Base-by-base conservation (phyloP, 148 eudicot genomes). In the Selenicereus undatus region DNA sequence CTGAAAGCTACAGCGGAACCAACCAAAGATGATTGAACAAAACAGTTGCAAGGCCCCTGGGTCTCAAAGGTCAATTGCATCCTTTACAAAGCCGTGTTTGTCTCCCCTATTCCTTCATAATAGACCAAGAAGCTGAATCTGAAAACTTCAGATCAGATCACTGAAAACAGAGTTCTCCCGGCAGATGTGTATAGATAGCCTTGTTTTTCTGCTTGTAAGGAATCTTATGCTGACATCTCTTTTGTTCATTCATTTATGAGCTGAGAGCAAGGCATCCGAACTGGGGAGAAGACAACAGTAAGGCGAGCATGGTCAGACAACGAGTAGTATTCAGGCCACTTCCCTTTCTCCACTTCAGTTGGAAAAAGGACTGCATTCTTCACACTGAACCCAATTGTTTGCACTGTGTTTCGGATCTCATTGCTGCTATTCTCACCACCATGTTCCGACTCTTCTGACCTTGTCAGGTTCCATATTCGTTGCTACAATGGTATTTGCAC, bases 231-330 rank as follows among this genome's bases (percentile, higher is more conserved):
- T 75, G 85, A 65, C 56, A 45, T 56, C 30, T 43, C 81, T 78
- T 56, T 73, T 43, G 13, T 24, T 60, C 17, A 4, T 71, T 10
- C 56, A 71, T 68, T 72, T 75, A 90, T 81, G 75, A 88, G 78
- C 79, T 90, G 88, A 50, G 90, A 84, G 83, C 99, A 92, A 8
- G 97, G 95, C 98, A 97, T 94, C 80, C 91, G 88, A 42, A 93
- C 88, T 11, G 99, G 99, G 75, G 97, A 94, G 81, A 97, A 92
- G 4, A 94, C 98, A 50, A 94, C 99, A 13, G 99, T 97, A 14
- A 97, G 91, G 27, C 98, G 95, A 76, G 99, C 99, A 86, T 97
- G 99, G 80, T 97, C 99, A 36, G 99, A 97, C 78, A 97, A 92
- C 24, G 97, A 94, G 81, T 94, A 97, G 77, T 97, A 94, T 83